These are phyloP conservation scores for Closterium sp. DNA, from an alignment of 139 green algal species.

Conservation along the genomic window DNA sequence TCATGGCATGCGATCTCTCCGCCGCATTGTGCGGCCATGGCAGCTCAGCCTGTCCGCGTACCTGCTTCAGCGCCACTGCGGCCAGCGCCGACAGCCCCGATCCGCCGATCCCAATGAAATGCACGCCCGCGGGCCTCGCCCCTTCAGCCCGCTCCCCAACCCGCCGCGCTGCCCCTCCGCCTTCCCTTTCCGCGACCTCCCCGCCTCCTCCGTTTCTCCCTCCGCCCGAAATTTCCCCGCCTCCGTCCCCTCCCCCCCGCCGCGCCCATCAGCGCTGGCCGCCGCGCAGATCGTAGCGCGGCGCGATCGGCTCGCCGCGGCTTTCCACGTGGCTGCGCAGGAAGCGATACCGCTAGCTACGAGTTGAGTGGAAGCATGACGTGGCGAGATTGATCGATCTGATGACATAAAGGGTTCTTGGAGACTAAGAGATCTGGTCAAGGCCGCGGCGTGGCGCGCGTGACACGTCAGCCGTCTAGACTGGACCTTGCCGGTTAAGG, in stretches of 20 bases:
- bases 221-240: too few relatives aligned
- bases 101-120: constrained; percentile 54
- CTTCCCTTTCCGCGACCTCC: not conserved
- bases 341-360: not conserved
- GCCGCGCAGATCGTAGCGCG: not conserved
- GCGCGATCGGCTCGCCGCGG: not conserved
- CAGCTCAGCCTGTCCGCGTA: not conserved
- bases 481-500: not conserved
- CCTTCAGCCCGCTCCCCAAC: not conserved
- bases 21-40: not conserved
- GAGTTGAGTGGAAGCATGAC: not conserved
- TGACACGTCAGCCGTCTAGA: not conserved
- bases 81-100: constrained; percentile 49
- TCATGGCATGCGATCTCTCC: not conserved
- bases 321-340: not conserved
- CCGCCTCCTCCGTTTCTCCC: too few relatives aligned
- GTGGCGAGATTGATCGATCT: not conserved
- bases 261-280: not conserved
- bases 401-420: not conserved
- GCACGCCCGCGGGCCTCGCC: constrained; percentile 1
- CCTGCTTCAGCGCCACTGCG: constrained; percentile 34
- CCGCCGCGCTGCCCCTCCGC: not conserved
- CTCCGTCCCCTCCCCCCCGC: not conserved
- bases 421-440: not conserved
- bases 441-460: not conserved